Base-by-base conservation (phyloP, 352 stramenopile species). In the Pythium chondricola region DNA sequence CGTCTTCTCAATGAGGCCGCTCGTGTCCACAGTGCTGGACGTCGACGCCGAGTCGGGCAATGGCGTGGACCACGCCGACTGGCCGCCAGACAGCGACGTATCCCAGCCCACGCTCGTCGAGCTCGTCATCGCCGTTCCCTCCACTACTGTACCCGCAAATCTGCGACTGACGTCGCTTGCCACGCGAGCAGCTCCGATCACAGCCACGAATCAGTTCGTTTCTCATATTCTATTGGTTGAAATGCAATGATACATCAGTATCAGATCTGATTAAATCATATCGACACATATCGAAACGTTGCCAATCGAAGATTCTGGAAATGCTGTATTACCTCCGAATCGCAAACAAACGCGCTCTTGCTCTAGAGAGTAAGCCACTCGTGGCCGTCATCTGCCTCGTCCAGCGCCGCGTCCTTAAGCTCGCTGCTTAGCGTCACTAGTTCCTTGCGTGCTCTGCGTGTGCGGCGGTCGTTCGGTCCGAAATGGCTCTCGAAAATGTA, bases 401-500 rank as follows among this genome's bases (percentile, higher is more conserved):
- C 53, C 14, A 48, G 47, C 24, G 53, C 42, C 9, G 58, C 38
- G 6, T 36, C 48, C 21, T 68, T 68, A 22, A 69, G 40, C 41
- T 82, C 51, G 4, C 43, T 63, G 24, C 51, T 69, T 22, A 84
- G 57, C 17, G 77, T 65, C 14, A 72, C 56, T 1, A 71, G 50
- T 6, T 85, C 57, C 38, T 83, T 82, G 22, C 63, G 57, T 21
- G 74, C 33, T 4, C 67, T 66, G 18, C 66, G 63, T 11, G 55
- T 61, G 0, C 76, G 67, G 42, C 73, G 71, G 48, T 88, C 73
- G 25, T 67, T 75, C 7, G 69, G 48, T 0, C 76, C 76, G 33
- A 79, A 71, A 39, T 83, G 65, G 43, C 62, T 73, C 25, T 84
- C 73, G 11, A 79, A 40, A 18, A 85, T 78, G 40, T 74, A 74